Evolutionary conservation across 805 yeast genomes (phyloP).

Genomic region (Lachancea meyersii): DNA sequence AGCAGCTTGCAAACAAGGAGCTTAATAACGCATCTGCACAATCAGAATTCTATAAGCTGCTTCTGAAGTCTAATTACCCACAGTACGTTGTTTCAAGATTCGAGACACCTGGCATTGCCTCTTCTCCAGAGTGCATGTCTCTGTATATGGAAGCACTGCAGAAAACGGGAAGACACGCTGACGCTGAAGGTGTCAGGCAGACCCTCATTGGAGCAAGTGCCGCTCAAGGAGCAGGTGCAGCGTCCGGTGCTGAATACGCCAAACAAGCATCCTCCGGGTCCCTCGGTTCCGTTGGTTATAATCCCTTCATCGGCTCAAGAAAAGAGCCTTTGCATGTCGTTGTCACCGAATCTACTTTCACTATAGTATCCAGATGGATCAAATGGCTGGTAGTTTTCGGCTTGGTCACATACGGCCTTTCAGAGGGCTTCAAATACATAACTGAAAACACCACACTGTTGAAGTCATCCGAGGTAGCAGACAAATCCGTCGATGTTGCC

Average conservation of each 20-base stretch:
- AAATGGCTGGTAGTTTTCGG: constrained; percentile 84
- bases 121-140: constrained; percentile 69
- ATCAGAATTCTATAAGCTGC: constrained; percentile 71
- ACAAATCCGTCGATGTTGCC: constrained; percentile 75
- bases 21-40: constrained; percentile 64
- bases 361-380: constrained; percentile 77
- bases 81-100: constrained; percentile 91
- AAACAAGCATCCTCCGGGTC: constrained; percentile 16
- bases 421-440: constrained; percentile 68
- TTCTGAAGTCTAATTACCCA: constrained; percentile 82
- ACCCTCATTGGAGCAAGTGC: constrained; percentile 37
- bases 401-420: constrained; percentile 71
- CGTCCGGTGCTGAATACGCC: constrained; percentile 1
- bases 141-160: constrained; percentile 77
- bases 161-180: constrained; percentile 67
- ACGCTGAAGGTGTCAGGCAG: constrained; percentile 63
- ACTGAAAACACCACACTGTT: constrained; percentile 67
- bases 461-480: constrained; percentile 64
- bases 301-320: constrained; percentile 48
- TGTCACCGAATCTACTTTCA: constrained; percentile 75
- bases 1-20: constrained; percentile 80
- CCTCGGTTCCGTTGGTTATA: constrained; percentile 28
- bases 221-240: constrained; percentile 17
- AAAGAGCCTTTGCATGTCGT: constrained; percentile 91
- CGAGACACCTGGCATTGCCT: constrained; percentile 90